Percentiles rank a stretch among this genome's conserved stretches.
Evolutionary conservation across 2,329 filamentous ascomycete genomes (phyloP).

Genomic region (Cryphonectria japonica): DNA sequence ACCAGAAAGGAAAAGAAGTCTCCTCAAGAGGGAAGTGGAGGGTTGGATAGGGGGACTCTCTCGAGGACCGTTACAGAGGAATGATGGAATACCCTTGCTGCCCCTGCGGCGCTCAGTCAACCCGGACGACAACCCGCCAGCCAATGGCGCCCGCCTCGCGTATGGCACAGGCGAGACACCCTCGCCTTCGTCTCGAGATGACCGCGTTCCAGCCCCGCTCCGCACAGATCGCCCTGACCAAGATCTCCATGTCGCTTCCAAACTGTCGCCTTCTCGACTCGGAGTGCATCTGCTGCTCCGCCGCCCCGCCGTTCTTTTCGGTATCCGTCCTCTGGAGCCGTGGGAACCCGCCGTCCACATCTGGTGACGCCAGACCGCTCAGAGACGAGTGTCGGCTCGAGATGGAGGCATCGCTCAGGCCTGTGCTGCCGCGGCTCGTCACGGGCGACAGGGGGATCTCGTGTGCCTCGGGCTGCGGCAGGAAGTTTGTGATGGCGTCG

Average conservation of each 20-base stretch:
- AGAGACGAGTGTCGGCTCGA: slow-evolving; percentile 28
- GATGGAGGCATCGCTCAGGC: slow-evolving; percentile 14
- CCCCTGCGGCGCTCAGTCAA: slow-evolving; percentile 47
- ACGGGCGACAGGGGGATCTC: slow-evolving; percentile 56
- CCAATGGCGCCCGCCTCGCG: slow-evolving; percentile 73
- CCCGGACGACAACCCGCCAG: slow-evolving; percentile 68
- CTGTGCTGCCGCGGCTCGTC: slow-evolving; percentile 40
- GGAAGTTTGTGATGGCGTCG: slow-evolving; percentile 64
- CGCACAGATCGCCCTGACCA: slow-evolving; percentile 74
- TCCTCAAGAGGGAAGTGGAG: not conserved
- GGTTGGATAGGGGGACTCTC: not conserved
- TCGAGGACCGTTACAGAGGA: not conserved
- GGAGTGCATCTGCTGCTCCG: slow-evolving; percentile 57
- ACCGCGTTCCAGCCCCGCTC: slow-evolving; percentile 76
- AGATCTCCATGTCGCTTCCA: slow-evolving; percentile 68
- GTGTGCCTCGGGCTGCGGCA: slow-evolving; percentile 46
- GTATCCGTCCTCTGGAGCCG: slow-evolving; percentile 3
- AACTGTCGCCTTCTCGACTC: slow-evolving; percentile 61
- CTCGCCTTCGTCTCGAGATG: slow-evolving; percentile 67
- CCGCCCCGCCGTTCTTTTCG: slow-evolving; percentile 32
- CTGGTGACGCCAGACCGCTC: slow-evolving; percentile 19
- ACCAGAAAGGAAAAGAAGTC: not conserved
- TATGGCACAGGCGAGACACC: slow-evolving; percentile 74
- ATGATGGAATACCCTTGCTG: not conserved
- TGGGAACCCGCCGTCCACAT: slow-evolving; percentile 13